These are phyloP conservation scores for Corylus heterophylla DNA, from an alignment of 306 rosid genomes.

Conservation along the genomic window DNA sequence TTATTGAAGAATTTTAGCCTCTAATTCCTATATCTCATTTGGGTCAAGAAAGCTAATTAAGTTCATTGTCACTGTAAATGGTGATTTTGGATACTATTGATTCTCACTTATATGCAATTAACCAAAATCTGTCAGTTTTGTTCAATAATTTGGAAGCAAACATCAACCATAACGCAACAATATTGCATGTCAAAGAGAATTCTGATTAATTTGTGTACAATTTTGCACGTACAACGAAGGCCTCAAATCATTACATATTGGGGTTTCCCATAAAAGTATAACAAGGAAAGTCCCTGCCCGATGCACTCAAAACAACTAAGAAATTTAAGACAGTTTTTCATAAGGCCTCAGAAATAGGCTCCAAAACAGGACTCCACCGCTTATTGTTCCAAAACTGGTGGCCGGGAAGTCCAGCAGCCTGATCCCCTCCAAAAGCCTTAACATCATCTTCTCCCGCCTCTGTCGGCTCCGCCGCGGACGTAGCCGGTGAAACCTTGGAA, in stretches of 20 bases:
- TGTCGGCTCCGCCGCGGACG: neutral
- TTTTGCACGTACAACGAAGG: neutral
- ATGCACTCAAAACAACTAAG: neutral
- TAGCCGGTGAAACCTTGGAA: conserved; percentile 47
- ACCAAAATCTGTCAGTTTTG: neutral
- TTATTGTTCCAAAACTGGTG: conserved; percentile 9
- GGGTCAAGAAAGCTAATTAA: neutral
- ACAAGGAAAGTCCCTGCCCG: neutral
- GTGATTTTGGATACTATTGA: neutral
- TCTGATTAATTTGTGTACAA: neutral
- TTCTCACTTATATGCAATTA: neutral
- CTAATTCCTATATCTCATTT: neutral
- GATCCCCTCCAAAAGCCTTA: neutral
- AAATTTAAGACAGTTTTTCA: neutral
- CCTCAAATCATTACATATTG: neutral
- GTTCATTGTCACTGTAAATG: neutral
- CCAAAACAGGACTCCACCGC: conserved; percentile 67
- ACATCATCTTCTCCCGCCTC: conserved; percentile 6
- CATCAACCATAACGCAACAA: neutral
- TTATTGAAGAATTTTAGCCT: neutral
- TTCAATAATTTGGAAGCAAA: neutral
- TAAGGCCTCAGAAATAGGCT: conserved; percentile 42
- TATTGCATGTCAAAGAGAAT: neutral
- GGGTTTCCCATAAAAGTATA: neutral
- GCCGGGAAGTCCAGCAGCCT: neutral